Conservation (phyloP, 192 early-diverging fungal species). For the Podila horticola region DNA sequence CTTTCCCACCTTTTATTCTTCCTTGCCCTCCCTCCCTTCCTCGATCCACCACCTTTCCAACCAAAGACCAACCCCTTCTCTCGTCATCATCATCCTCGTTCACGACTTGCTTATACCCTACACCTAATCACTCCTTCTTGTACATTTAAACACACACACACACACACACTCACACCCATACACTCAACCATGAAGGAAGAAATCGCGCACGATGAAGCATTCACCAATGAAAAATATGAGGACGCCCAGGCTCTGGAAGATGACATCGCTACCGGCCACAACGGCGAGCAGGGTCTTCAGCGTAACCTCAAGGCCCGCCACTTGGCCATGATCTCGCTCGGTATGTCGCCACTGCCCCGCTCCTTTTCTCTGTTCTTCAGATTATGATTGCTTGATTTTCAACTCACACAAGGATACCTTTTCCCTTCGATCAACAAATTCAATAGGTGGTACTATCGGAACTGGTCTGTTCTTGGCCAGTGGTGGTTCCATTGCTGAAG, state of each 20-base stretch:
- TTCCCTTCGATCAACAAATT: constrained; percentile 11
- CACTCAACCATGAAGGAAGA: neutral
- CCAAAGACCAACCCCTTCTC: neutral
- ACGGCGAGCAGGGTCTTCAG: constrained; percentile 2
- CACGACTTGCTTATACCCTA: neutral
- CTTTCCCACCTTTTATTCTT: neutral
- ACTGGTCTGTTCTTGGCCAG: constrained; percentile 90
- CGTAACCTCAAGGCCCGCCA: constrained; percentile 7
- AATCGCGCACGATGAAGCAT: neutral
- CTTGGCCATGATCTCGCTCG: constrained; percentile 5
- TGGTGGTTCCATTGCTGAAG: constrained; percentile 74
- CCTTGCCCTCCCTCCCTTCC: neutral
- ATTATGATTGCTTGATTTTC: neutral
- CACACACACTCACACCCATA: neutral
- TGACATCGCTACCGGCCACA: neutral
- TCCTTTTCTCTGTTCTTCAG: neutral
- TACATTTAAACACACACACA: neutral
- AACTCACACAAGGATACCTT: neutral
- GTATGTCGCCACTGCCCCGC: neutral
- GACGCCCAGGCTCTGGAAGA: neutral
- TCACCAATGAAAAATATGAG: neutral
- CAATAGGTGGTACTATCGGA: constrained; percentile 77
- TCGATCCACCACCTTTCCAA: neutral
- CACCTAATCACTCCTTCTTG: neutral
- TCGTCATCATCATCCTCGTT: neutral